phyloP scores from a whole-genome alignment of 1,139 yeast genomes.

The Protomyces pachydermus region DNA sequence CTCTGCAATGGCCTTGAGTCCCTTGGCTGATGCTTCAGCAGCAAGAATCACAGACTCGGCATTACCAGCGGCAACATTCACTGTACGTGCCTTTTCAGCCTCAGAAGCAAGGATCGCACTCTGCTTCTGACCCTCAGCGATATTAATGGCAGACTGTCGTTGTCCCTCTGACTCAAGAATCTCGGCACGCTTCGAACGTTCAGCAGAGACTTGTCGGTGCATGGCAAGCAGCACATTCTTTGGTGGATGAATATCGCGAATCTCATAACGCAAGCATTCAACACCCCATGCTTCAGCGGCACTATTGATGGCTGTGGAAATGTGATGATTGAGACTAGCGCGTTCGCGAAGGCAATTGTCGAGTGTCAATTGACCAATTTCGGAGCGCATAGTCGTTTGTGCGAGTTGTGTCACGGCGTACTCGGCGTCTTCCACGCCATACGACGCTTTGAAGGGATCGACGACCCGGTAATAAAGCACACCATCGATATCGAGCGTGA shows the following conservation, averaged over 20 bases:
- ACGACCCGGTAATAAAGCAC: slow-evolving; percentile 69
- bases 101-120: slow-evolving; percentile 67
- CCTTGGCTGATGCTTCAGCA: slow-evolving; percentile 73
- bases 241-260: slow-evolving; percentile 85
- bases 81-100: slow-evolving; percentile 57
- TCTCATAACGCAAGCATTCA: slow-evolving; percentile 75
- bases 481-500: slow-evolving; percentile 78
- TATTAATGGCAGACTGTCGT: slow-evolving; percentile 69
- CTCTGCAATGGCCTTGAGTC: slow-evolving; percentile 57
- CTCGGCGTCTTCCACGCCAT: slow-evolving; percentile 84
- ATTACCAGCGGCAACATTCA: slow-evolving; percentile 58
- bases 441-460: slow-evolving; percentile 80
- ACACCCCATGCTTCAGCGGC: slow-evolving; percentile 88
- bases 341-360: slow-evolving; percentile 68
- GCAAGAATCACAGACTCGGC: slow-evolving; percentile 40
- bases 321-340: slow-evolving; percentile 64
- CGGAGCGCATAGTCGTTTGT: slow-evolving; percentile 86
- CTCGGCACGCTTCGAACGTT: slow-evolving; percentile 79
- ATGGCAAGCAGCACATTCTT: slow-evolving; percentile 35
- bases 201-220: slow-evolving; percentile 65
- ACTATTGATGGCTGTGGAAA: slow-evolving; percentile 73
- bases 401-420: slow-evolving; percentile 82
- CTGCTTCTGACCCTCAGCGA: slow-evolving; percentile 75
- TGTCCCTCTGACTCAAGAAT: slow-evolving; percentile 82
- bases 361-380: slow-evolving; percentile 74